phyloP scores from a whole-genome alignment of 331 rosid genomes.

The Quercus tomentella region DNA sequence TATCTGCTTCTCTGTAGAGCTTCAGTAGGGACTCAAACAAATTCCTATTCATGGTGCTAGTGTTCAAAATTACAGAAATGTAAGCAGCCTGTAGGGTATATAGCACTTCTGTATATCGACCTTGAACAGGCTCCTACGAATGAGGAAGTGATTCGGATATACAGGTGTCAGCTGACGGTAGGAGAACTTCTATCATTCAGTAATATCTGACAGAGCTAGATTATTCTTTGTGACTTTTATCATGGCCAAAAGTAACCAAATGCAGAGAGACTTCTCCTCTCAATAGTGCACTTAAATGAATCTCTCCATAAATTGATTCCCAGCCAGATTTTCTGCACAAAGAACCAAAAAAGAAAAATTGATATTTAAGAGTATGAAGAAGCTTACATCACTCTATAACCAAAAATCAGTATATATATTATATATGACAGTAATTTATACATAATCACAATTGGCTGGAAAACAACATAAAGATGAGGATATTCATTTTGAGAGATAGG shows the following conservation, averaged over 20 bases:
- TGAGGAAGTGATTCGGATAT: background rate
- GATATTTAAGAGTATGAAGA: background rate
- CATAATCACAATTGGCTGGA: background rate
- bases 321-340: conserved; percentile 47
- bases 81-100: conserved; percentile 42
- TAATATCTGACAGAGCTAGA: too few species aligned
- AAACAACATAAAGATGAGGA: background rate
- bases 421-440: background rate
- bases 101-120: background rate
- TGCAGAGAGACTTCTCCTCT: too few species aligned
- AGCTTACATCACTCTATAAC: background rate
- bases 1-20: too few species aligned
- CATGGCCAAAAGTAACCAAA: conserved; percentile 14
- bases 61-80: conserved; percentile 41
- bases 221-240: too few species aligned
- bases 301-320: conserved; percentile 49
- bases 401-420: background rate
- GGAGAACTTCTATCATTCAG: conserved; percentile 21
- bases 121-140: background rate
- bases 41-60: conserved; percentile 26
- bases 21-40: conserved; percentile 1
- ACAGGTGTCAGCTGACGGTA: conserved; percentile 42
- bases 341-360: too few species aligned
- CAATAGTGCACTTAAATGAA: background rate
- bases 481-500: background rate